Percentiles rank a stretch among this genome's conserved stretches.
Conservation (phyloP, 352 stramenopile genomes). For the Elongisporangium undulatum region DNA sequence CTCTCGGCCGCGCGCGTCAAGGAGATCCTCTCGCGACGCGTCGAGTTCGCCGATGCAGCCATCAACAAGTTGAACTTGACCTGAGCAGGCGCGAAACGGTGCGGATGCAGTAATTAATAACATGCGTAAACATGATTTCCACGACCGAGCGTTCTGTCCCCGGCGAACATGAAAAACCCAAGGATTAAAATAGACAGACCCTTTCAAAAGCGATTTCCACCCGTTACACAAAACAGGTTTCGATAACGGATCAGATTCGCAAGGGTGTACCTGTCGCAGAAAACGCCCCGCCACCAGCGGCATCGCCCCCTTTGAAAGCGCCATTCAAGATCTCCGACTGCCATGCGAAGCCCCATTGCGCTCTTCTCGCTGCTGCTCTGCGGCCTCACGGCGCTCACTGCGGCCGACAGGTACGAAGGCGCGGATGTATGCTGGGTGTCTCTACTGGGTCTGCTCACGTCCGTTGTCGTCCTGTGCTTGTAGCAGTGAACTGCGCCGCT, state of each 20-base stretch:
- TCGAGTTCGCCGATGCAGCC: slow-evolving; percentile 65
- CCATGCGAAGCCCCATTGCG: background rate
- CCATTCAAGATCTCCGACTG: background rate
- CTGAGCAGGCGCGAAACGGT: background rate
- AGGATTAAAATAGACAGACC: too few species aligned
- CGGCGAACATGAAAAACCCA: too few species aligned
- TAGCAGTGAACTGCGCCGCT: slow-evolving; percentile 60
- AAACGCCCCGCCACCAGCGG: background rate
- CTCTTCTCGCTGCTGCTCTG: background rate
- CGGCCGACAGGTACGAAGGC: background rate
- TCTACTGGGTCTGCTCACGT: too few species aligned
- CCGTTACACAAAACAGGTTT: background rate
- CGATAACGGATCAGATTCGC: background rate
- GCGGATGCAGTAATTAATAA: background rate
- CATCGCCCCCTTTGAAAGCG: background rate
- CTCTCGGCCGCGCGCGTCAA: slow-evolving; percentile 65
- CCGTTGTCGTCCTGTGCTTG: background rate
- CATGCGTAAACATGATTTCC: background rate
- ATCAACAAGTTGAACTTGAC: slow-evolving; percentile 63
- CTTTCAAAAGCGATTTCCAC: background rate
- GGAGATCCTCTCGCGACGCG: slow-evolving; percentile 65
- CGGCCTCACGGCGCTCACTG: background rate
- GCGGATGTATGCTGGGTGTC: background rate
- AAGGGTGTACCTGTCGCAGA: background rate
- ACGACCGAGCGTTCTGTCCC: too few species aligned